Base-by-base conservation (phyloP, 2,329 filamentous ascomycete genomes). In the Alternaria burnsii region DNA sequence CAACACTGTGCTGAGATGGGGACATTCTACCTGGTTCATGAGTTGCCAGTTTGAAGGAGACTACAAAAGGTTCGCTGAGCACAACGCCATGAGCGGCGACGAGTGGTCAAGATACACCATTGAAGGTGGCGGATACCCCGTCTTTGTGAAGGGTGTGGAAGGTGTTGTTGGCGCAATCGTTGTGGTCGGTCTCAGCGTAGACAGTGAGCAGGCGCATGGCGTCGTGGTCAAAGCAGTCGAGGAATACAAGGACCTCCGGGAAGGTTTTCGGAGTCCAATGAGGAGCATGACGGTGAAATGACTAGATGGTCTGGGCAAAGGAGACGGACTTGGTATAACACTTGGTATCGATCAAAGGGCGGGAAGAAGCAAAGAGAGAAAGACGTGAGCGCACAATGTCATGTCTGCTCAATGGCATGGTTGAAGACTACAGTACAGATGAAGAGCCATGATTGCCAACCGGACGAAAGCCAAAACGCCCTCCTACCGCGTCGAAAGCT, bases 141-240 rank as follows among this genome's bases (percentile, higher is more conserved):
- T 94, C 32, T 83, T 87, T 8, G 91, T 94, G 7, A 81, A 81
- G 54, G 90, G 90, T 0, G 90, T 94, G 1, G 91, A 94, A 79
- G 91, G 91, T 0, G 80, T 93, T 3, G 88, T 93, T 9, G 91
- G 87, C 0, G 88, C 92, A 1, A 87, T 93, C 24, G 87, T 93
- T 18, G 89, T 94, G 1, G 91, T 88, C 71, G 92, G 91, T 5
- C 20, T 55, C 16, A 63, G 56, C 0, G 76, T 94, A 76, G 90
- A 88, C 81, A 89, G 93, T 78, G 84, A 91, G 69, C 86, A 93
- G 80, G 91, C 94, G 76, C 92, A 95, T 77, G 87, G 87, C 9
- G 86, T 93, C 38, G 88, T 94, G 71, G 85, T 91, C 0, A 89
- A 93, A 74, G 87, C 87, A 1, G 82, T 93, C 42, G 82, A 83